Percentiles rank a stretch among this genome's conserved stretches.
Evolutionary conservation across 345 rosid genomes (phyloP).

Genomic region (Citrus medica): DNA sequence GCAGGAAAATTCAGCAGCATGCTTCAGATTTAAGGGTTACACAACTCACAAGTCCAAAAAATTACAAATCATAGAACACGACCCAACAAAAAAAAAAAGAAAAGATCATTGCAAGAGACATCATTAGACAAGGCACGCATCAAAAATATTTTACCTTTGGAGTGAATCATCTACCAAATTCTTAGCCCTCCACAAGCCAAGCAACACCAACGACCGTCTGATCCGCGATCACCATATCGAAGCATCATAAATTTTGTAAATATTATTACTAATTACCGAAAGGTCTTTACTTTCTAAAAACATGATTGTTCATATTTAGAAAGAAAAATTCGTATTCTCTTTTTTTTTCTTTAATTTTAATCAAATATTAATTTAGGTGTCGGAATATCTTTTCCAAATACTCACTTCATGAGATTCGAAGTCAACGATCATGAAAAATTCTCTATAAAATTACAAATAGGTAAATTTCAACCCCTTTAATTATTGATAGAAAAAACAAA

Average conservation of each 20-base stretch:
- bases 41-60: not conserved
- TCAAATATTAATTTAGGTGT: rapidly evolving
- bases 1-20: not conserved
- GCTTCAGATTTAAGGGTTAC: not conserved
- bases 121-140: not conserved
- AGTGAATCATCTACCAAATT: not conserved
- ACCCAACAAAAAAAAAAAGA: not conserved
- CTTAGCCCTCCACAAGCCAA: not conserved
- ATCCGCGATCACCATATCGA: not conserved
- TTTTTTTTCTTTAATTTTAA: too few species aligned
- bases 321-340: rapidly evolving
- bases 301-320: too few species aligned
- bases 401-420: rapidly evolving
- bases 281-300: rapidly evolving
- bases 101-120: not conserved
- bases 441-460: too few species aligned
- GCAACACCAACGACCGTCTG: not conserved
- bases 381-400: rapidly evolving
- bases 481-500: too few species aligned
- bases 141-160: not conserved
- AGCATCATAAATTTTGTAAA: not conserved
- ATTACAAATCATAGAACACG: not conserved
- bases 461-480: too few species aligned
- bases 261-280: not conserved
- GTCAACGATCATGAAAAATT: too few species aligned